Base-by-base conservation (phyloP, 2,329 filamentous ascomycete genomes). In the Aspergillus chevalieri region DNA sequence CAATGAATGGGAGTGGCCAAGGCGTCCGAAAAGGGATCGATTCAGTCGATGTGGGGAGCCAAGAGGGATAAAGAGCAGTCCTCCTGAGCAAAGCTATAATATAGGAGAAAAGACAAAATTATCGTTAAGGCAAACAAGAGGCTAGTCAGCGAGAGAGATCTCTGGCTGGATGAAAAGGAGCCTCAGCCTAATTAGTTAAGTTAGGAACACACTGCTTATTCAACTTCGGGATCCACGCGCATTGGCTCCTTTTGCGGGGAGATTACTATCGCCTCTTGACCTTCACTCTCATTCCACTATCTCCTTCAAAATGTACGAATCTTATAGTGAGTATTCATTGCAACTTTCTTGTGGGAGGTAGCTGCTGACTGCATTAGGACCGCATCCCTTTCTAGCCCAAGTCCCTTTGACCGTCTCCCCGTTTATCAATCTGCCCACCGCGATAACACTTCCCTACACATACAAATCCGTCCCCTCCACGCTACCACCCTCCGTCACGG, bases 371-470 rank as follows among this genome's bases (percentile, higher is more conserved):
- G 51, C 17, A 15, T 10, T 54, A 89, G 86, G 81, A 57, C 84
- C 89, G 14, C 90, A 96, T 72, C 88, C 86, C 14, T 82, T 96
- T 56, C 83, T 98, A 43, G 87, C 91, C 57, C 93, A 98, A 73
- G 84, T 97, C 38, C 90, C 93, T 26, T 76, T 98, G 48, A 94
- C 90, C 45, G 90, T 97, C 42, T 96, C 92, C 3, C 93, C 93
- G 22, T 96, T 96, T 74, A 83, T 97, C 61, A 87, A 86, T 52
- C 85, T 98, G 28, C 93, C 93, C 9, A 86, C 88, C 26, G 86
- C 92, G 22, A 87, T 91, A 17, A 95, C 91, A 0, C 82, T 98
- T 6, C 92, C 93, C 21, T 97, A 97, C 75, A 95, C 89, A 59
- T 97, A 96, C 79, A 92, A 91, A 66, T 80, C 84, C 9, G 85